A percentile compares a stretch with the other conserved stretches of the same genome.
Conservation (phyloP, 345 rosid species). For the Trapa bicornis region DNA sequence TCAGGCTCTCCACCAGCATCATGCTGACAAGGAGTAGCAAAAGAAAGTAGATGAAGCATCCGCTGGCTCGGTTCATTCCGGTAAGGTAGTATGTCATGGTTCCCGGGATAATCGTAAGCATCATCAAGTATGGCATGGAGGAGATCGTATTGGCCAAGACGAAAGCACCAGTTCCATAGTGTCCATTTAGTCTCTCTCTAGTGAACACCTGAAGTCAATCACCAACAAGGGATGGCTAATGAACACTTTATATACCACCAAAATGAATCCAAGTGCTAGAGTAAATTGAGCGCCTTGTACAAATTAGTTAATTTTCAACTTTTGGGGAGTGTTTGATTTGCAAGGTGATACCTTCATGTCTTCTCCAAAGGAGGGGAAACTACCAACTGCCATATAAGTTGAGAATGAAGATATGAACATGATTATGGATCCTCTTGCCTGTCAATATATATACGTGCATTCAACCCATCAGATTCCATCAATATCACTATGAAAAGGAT, state of each 20-base stretch:
- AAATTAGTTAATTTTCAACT: too few relatives aligned
- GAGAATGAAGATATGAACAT: conserved; percentile 3
- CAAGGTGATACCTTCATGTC: conserved; percentile 4
- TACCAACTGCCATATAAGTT: conserved; percentile 2
- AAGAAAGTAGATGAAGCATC: conserved; percentile 4
- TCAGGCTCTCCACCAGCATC: conserved; percentile 4
- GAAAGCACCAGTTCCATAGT: conserved; percentile 1
- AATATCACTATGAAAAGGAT: too few relatives aligned
- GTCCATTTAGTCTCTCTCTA: conserved; percentile 7
- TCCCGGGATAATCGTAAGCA: conserved; percentile 7
- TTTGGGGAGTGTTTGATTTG: not conserved
- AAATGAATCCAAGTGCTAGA: too few relatives aligned
- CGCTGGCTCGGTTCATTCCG: not conserved
- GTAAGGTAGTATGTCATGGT: conserved; percentile 2
- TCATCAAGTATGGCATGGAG: conserved; percentile 6
- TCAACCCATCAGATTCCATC: too few relatives aligned
- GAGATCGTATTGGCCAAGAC: conserved; percentile 7
- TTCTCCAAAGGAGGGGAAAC: conserved; percentile 4
- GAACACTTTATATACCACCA: too few relatives aligned
- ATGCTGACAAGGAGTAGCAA: not conserved
- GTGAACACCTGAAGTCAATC: conserved; percentile 7
- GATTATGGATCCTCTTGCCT: conserved; percentile 5
- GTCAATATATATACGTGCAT: not conserved
- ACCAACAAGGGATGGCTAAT: too few relatives aligned
- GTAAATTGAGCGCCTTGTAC: too few relatives aligned